Evolutionary conservation across 148 eudicot species (phyloP).

Genomic region (Selenicereus undatus): DNA sequence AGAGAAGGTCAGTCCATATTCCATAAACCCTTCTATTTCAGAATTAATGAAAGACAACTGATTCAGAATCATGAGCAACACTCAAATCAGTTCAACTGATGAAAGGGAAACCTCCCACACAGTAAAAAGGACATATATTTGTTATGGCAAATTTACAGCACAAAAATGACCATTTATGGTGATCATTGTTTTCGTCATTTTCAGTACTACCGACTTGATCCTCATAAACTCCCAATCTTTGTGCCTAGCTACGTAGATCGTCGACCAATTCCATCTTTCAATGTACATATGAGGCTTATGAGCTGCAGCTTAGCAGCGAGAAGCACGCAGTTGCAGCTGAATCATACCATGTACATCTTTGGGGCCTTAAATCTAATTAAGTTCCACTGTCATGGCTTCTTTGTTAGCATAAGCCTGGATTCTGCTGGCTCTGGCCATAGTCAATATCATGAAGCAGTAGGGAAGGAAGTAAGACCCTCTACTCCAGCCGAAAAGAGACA

Average conservation of each 20-base stretch:
- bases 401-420: background rate
- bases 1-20: background rate
- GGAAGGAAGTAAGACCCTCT: background rate
- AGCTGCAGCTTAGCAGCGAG: no score
- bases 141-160: no score
- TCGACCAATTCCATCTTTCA: background rate
- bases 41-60: background rate
- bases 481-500: background rate
- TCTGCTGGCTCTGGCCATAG: background rate
- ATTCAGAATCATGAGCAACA: no score
- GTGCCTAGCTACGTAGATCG: background rate
- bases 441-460: background rate
- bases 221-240: background rate
- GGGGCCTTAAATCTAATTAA: background rate
- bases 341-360: background rate
- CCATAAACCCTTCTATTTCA: background rate
- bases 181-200: background rate
- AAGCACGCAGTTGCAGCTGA: no score
- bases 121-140: background rate
- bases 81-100: background rate
- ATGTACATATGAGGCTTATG: background rate
- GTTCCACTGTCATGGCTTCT: background rate
- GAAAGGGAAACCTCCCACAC: background rate
- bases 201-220: background rate
- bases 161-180: background rate